Evolutionary conservation across 225 moss, liverwort and hornwort species (phyloP).

Genomic region (Rhytidiadelphus loreus): DNA sequence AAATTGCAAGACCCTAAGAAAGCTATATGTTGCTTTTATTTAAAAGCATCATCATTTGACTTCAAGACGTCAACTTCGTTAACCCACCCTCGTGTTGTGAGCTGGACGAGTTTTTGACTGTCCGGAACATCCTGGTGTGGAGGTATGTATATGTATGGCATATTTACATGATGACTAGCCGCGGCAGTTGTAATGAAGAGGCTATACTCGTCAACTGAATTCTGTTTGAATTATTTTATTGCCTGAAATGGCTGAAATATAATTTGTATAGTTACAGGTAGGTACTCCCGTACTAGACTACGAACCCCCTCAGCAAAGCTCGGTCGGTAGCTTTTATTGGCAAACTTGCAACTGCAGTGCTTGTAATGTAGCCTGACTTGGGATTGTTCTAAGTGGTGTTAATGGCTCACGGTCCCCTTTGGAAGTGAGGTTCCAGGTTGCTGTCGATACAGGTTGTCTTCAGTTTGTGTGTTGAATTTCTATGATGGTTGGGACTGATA

Average conservation of each 20-base stretch:
- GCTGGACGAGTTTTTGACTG: neutral
- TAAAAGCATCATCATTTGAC: neutral
- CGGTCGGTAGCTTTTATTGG: neutral
- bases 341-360: neutral
- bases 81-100: neutral
- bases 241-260: neutral
- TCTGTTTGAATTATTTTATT: neutral
- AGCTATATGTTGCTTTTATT: neutral
- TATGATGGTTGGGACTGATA: neutral
- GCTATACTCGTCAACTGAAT: neutral
- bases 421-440: neutral
- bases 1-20: conserved; percentile 5
- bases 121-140: neutral
- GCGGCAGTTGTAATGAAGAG: neutral
- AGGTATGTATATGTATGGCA: neutral
- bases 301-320: neutral
- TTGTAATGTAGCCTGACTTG: neutral
- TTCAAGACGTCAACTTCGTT: neutral
- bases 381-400: neutral
- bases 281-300: neutral
- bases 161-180: neutral
- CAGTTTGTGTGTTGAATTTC: neutral
- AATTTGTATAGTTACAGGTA: neutral
- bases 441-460: neutral
- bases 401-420: neutral